Evolutionary conservation across 352 stramenopile genomes (phyloP).

Genomic region (Pythium diclinum): DNA sequence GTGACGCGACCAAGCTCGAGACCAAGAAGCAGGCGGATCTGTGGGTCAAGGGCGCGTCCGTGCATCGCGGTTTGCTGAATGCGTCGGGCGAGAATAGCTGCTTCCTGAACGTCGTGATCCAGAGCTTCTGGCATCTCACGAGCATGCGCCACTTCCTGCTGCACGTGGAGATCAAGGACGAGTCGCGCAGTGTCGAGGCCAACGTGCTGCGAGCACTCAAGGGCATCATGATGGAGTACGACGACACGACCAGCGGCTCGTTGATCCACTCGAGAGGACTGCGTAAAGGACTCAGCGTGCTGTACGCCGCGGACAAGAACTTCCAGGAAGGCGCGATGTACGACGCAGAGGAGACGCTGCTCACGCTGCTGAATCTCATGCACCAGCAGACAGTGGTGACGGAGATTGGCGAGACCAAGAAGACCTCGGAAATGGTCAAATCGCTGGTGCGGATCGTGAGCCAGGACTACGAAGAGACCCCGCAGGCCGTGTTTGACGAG

Average conservation of each 20-base stretch:
- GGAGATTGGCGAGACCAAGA: conserved; percentile 70
- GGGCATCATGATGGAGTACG: conserved; percentile 80
- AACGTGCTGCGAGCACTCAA: conserved; percentile 78
- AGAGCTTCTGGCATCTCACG: conserved; percentile 90
- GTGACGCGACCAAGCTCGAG: conserved; percentile 18
- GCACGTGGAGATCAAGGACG: conserved; percentile 84
- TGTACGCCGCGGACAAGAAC: conserved; percentile 83
- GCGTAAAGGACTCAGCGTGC: conserved; percentile 77
- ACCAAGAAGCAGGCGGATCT: conserved; percentile 66
- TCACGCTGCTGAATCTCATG: conserved; percentile 84
- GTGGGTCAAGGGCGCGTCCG: conserved; percentile 78
- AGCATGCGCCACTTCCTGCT: conserved; percentile 84
- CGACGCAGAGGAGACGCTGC: conserved; percentile 79
- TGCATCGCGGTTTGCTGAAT: conserved; percentile 79
- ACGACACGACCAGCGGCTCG: conserved; percentile 73
- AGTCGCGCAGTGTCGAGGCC: conserved; percentile 56
- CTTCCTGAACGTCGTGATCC: conserved; percentile 89
- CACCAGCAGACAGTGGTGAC: conserved; percentile 76
- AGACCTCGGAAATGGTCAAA: conserved; percentile 69
- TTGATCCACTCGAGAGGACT: conserved; percentile 70
- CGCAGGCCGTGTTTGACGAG: conserved; percentile 73
- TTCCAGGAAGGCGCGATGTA: conserved; percentile 88
- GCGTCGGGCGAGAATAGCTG: conserved; percentile 84
- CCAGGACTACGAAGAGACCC: conserved; percentile 60
- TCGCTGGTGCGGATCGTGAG: conserved; percentile 70